Percentiles rank a stretch among this genome's conserved stretches.
Conservation (phyloP, 1,139 yeast genomes). For the Geotrichum carabidarum region DNA sequence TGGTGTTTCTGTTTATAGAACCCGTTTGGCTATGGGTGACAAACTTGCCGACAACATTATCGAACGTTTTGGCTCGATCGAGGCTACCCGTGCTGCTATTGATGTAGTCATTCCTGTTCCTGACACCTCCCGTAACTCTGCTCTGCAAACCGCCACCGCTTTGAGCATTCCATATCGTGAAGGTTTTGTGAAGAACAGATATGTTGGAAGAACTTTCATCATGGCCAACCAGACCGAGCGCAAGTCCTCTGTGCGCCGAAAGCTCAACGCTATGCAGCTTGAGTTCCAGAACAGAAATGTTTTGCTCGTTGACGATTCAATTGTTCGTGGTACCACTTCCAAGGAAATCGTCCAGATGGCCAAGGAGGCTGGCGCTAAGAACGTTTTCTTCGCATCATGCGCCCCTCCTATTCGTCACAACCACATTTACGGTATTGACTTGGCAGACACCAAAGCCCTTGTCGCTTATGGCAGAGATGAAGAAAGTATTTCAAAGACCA, state of each 20-base stretch:
- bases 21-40: conserved; percentile 91
- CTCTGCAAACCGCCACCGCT: conserved; percentile 82
- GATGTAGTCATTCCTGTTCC: conserved; percentile 98
- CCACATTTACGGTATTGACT: conserved; percentile 94
- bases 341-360: conserved; percentile 97
- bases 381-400: conserved; percentile 91
- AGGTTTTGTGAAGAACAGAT: conserved; percentile 94
- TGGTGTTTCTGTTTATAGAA: conserved; percentile 89
- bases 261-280: conserved; percentile 90
- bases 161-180: conserved; percentile 84
- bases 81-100: conserved; percentile 50
- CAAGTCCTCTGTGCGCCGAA: conserved; percentile 87
- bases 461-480: conserved; percentile 80
- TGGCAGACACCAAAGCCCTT: conserved; percentile 90
- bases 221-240: conserved; percentile 98
- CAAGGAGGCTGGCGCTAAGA: conserved; percentile 91
- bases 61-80: conserved; percentile 45
- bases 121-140: conserved; percentile 92
- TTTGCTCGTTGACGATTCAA: conserved; percentile 92
- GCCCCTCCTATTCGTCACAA: conserved; percentile 95
- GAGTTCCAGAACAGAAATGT: conserved; percentile 85
- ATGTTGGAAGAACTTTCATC: conserved; percentile 94
- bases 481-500: conserved; percentile 65
- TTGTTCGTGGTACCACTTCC: conserved; percentile 96
- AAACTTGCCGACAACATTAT: conserved; percentile 73